Evolutionary conservation across 345 rosid species (phyloP).

Genomic region (Euclidium syriacum): DNA sequence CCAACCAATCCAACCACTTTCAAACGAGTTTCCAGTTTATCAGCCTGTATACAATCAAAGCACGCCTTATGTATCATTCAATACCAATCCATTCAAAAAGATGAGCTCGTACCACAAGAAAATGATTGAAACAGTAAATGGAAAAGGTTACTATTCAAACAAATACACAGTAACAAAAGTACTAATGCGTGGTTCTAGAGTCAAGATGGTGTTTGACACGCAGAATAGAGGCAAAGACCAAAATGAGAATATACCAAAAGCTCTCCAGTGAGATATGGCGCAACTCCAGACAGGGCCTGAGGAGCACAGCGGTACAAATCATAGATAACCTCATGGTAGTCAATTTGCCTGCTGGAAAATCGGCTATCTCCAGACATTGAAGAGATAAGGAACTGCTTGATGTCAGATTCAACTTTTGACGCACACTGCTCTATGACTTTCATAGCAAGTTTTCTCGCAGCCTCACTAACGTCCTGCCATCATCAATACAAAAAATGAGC

Average conservation of each 20-base stretch:
- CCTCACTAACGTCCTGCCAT: constrained; percentile 54
- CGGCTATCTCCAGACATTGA: constrained; percentile 79
- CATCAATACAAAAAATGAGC: constrained; percentile 27
- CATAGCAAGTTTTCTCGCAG: constrained; percentile 88
- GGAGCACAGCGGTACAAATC: constrained; percentile 82
- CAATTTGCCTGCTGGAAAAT: constrained; percentile 49
- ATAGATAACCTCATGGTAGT: constrained; percentile 85
- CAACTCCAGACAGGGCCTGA: constrained; percentile 73
- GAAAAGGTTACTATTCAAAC: not conserved
- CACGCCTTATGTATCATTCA: constrained; percentile 1
- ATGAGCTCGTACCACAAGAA: constrained; percentile 13
- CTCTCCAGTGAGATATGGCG: constrained; percentile 91
- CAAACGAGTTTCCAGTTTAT: constrained; percentile 77
- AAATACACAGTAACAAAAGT: not conserved
- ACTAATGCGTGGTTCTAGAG: constrained; percentile 13
- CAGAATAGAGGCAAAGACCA: not conserved
- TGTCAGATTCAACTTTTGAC: constrained; percentile 77
- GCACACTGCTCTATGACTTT: constrained; percentile 80
- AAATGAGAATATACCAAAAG: constrained; percentile 59
- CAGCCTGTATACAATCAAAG: constrained; percentile 56
- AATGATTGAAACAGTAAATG: not conserved
- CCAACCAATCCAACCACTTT: constrained; percentile 87
- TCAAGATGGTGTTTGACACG: constrained; percentile 6
- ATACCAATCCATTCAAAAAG: constrained; percentile 1
- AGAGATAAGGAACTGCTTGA: constrained; percentile 83